phyloP scores from a whole-genome alignment of 2,329 filamentous ascomycete species.

The Phoma sp. region DNA sequence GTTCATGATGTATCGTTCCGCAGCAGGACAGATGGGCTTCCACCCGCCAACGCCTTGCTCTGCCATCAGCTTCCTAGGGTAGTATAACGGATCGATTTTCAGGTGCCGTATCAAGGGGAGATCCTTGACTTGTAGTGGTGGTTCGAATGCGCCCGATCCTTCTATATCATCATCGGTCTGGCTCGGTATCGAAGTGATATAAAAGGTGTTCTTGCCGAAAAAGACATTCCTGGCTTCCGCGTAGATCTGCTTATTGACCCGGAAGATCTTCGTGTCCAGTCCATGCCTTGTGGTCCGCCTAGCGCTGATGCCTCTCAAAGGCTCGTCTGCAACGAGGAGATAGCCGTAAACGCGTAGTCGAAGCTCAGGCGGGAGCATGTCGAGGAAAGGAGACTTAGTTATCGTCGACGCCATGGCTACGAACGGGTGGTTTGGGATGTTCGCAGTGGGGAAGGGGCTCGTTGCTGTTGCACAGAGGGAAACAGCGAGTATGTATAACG shows the following conservation, averaged over 20 bases:
- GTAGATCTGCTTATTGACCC: slow-evolving; percentile 49
- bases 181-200: slow-evolving; percentile 27
- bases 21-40: slow-evolving; percentile 24
- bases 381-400: slow-evolving; percentile 16
- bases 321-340: slow-evolving; percentile 28
- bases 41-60: slow-evolving; percentile 8
- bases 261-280: slow-evolving; percentile 46
- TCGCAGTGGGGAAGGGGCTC: slow-evolving; percentile 1
- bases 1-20: slow-evolving; percentile 31
- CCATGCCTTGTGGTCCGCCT: slow-evolving; percentile 34
- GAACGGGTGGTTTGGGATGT: not conserved
- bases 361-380: slow-evolving; percentile 39
- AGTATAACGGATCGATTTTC: slow-evolving; percentile 38
- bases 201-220: slow-evolving; percentile 51
- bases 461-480: slow-evolving; percentile 7
- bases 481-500: slow-evolving; percentile 11
- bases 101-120: slow-evolving; percentile 34
- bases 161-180: slow-evolving; percentile 3
- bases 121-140: slow-evolving; percentile 31
- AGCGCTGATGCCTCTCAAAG: slow-evolving; percentile 30
- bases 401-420: not conserved
- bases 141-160: slow-evolving; percentile 32
- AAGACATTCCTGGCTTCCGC: slow-evolving; percentile 51
- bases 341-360: slow-evolving; percentile 39
- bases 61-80: slow-evolving; percentile 13